Evolutionary conservation across 164 flowering plant species (phyloP).

Genomic region (Kingdonia uniflora): DNA sequence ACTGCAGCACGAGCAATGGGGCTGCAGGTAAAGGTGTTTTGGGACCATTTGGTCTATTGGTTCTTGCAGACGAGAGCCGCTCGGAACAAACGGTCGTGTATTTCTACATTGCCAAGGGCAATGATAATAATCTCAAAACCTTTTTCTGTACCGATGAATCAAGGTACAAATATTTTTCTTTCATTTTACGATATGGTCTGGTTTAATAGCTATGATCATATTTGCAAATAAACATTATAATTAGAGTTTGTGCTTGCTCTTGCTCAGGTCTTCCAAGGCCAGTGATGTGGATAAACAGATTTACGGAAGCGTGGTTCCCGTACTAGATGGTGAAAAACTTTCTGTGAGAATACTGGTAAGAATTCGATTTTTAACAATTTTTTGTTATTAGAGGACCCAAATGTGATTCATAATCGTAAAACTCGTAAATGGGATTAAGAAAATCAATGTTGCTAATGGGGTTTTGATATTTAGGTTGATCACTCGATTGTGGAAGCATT

Average conservation of each 20-base stretch:
- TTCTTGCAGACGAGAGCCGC: constrained; percentile 40
- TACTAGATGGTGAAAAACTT: constrained; percentile 53
- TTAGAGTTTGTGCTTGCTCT: not conserved
- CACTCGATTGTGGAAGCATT: constrained; percentile 80
- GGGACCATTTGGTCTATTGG: constrained; percentile 68
- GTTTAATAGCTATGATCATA: too few species aligned
- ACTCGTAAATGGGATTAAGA: not conserved
- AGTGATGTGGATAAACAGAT: constrained; percentile 40
- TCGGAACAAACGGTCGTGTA: constrained; percentile 51
- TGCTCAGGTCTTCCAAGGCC: constrained; percentile 53
- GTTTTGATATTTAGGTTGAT: constrained; percentile 34
- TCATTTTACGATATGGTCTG: too few species aligned
- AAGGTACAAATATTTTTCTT: constrained; percentile 24
- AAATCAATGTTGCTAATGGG: too few species aligned
- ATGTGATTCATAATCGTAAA: not conserved
- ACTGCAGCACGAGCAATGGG: constrained; percentile 30
- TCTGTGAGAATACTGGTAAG: constrained; percentile 60
- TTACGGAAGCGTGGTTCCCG: constrained; percentile 59
- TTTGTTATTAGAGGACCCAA: not conserved
- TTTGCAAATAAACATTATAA: not conserved
- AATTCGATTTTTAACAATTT: not conserved
- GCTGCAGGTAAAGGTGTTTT: constrained; percentile 29
- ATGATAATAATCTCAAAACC: constrained; percentile 24
- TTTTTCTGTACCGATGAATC: constrained; percentile 52
- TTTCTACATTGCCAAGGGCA: constrained; percentile 33